Conservation (phyloP, 768 basidiomycete genomes). For the Cystobasidium ongulense region DNA sequence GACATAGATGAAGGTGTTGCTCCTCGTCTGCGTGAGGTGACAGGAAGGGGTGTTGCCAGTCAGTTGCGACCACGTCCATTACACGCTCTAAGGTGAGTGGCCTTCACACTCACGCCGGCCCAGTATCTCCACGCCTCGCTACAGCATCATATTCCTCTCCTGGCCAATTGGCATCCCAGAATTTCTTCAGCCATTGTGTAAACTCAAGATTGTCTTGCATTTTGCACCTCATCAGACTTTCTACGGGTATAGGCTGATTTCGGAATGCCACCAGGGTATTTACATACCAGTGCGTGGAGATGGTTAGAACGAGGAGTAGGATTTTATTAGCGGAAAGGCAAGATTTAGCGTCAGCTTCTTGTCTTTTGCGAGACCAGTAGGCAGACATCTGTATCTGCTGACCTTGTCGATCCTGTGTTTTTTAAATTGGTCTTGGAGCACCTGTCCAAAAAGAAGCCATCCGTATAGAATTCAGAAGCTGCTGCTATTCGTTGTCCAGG, state of each 20-base stretch:
- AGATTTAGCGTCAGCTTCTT: no score
- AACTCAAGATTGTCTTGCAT: conserved; percentile 99
- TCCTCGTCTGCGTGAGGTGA: conserved; percentile 2
- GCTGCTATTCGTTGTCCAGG: no score
- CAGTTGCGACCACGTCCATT: background rate
- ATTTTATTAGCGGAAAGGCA: background rate
- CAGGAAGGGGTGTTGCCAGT: background rate
- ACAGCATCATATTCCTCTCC: conserved; percentile 76
- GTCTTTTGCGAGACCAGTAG: no score
- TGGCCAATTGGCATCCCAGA: conserved; percentile 85
- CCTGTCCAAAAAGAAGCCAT: conserved; percentile 36
- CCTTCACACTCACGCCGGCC: conserved; percentile 13
- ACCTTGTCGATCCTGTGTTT: conserved; percentile 89
- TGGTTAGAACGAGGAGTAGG: conserved; percentile 9
- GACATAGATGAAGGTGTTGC: conserved; percentile 14
- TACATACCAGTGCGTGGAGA: no score
- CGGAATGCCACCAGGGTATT: no score
- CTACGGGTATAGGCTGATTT: conserved; percentile 81
- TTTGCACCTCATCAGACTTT: conserved; percentile 90
- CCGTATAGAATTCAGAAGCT: background rate
- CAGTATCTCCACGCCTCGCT: conserved; percentile 22
- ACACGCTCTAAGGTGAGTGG: background rate
- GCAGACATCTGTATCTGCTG: conserved; percentile 39
- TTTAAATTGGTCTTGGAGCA: conserved; percentile 88
- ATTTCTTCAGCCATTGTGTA: conserved; percentile 91